These are phyloP conservation scores for Calonectria crousiana DNA, from an alignment of 2,329 filamentous ascomycete genomes.

Conservation along the genomic window DNA sequence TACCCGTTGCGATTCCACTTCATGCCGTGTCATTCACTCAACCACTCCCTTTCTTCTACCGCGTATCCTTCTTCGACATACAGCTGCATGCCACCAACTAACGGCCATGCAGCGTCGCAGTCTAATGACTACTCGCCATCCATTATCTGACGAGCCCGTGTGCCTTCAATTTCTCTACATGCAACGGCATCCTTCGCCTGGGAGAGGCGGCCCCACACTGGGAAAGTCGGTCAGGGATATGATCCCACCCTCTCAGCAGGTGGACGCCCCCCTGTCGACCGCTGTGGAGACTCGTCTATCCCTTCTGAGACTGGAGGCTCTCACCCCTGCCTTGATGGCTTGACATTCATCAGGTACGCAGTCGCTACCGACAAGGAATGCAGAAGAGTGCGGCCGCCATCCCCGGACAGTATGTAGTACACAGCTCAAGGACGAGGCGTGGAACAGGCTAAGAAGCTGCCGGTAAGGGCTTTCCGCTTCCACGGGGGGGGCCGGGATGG, in stretches of 20 bases:
- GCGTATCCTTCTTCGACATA: conserved; percentile 13
- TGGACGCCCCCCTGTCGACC: conserved; percentile 29
- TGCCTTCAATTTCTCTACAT: conserved; percentile 47
- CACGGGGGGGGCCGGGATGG: conserved; percentile 42
- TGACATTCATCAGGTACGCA: conserved; percentile 42
- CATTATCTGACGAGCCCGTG: conserved; percentile 45
- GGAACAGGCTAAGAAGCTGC: conserved; percentile 31
- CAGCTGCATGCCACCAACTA: conserved; percentile 37
- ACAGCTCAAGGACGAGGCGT: conserved; percentile 32
- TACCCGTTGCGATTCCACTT: conserved; percentile 14
- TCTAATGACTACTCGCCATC: conserved; percentile 30
- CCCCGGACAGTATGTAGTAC: conserved; percentile 40
- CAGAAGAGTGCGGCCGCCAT: conserved; percentile 39
- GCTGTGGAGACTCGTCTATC: conserved; percentile 37
- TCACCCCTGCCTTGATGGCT: conserved; percentile 34
- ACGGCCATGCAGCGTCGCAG: conserved; percentile 39
- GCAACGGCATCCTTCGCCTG: conserved; percentile 48
- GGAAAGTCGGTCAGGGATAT: conserved; percentile 50
- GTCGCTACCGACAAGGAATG: conserved; percentile 32
- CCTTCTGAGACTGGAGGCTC: conserved; percentile 34
- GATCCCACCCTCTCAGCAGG: conserved; percentile 35
- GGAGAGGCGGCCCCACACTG: conserved; percentile 37
- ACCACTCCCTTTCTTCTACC: conserved; percentile 31
- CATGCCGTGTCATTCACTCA: conserved; percentile 15
- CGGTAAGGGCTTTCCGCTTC: conserved; percentile 49